Percentiles rank a stretch among this genome's conserved stretches.
Evolutionary conservation across 371 early-diverging fungal species (phyloP).

Genomic region (Mucor piriformis): DNA sequence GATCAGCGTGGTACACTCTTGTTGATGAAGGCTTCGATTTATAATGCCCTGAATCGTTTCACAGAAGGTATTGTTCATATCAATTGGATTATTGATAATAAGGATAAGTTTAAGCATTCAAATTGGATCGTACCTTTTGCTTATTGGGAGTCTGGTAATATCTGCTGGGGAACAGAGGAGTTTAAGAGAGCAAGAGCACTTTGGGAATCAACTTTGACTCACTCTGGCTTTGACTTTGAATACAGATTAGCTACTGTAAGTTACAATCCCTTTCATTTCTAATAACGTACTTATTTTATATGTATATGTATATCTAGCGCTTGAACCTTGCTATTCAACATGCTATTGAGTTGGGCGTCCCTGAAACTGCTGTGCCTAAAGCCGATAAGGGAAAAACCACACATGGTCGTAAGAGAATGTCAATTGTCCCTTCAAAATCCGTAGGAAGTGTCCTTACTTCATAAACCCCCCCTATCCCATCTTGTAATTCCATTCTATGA

Average conservation of each 20-base stretch:
- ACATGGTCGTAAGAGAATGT: conserved; percentile 48
- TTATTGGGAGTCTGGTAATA: conserved; percentile 67
- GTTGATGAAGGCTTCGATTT: conserved; percentile 42
- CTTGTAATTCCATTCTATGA: too few species aligned
- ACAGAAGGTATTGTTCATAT: conserved; percentile 50
- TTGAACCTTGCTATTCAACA: conserved; percentile 50
- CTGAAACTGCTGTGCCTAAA: conserved; percentile 29
- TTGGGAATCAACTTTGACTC: conserved; percentile 56
- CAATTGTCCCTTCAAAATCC: conserved; percentile 26
- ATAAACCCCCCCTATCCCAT: background rate
- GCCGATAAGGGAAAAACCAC: conserved; percentile 42
- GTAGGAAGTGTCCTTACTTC: conserved; percentile 10
- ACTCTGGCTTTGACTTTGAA: conserved; percentile 60
- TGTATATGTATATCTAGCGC: conserved; percentile 25
- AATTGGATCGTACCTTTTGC: conserved; percentile 67
- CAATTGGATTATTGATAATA: conserved; percentile 65
- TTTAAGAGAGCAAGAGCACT: conserved; percentile 48
- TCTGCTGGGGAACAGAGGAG: conserved; percentile 52
- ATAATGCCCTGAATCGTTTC: conserved; percentile 36
- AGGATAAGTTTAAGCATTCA: conserved; percentile 49
- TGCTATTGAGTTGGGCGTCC: conserved; percentile 49
- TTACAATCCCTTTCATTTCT: background rate
- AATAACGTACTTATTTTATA: background rate
- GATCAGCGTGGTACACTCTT: conserved; percentile 49
- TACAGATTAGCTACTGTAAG: conserved; percentile 52